A percentile compares a stretch with the other conserved stretches of the same genome.
Conservation (phyloP, 176 grass and related monocot genomes). For the Saccharum spontaneum region DNA sequence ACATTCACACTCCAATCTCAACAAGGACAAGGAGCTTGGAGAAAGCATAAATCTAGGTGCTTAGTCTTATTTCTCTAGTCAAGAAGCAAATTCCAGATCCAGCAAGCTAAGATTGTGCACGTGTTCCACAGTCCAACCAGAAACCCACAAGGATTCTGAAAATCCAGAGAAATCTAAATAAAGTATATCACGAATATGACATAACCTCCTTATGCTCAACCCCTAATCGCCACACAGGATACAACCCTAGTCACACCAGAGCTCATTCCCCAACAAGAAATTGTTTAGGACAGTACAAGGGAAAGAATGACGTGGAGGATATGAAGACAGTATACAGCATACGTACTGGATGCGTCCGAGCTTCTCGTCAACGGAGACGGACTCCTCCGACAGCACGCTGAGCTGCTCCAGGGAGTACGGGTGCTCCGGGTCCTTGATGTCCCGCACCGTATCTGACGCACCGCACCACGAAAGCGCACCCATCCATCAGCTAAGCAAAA, state of each 20-base stretch:
- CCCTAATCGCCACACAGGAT: background rate
- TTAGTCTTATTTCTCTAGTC: background rate
- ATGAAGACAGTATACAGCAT: background rate
- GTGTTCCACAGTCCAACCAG: background rate
- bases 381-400: conserved; percentile 94
- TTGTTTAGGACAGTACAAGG: background rate
- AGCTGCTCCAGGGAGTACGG: conserved; percentile 99
- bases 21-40: background rate
- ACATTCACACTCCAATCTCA: background rate
- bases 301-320: background rate
- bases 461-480: background rate
- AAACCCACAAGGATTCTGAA: conserved; percentile 4
- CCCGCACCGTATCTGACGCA: conserved; percentile 74
- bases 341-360: conserved; percentile 86
- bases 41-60: background rate
- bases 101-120: background rate
- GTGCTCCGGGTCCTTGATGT: conserved; percentile 99
- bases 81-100: background rate
- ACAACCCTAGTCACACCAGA: background rate
- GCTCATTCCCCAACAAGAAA: background rate
- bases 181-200: background rate
- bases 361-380: conserved; percentile 87
- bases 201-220: background rate
- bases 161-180: background rate
- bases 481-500: background rate